Base-by-base conservation (phyloP, 352 stramenopile genomes). In the Phytophthora boehmeriae region DNA sequence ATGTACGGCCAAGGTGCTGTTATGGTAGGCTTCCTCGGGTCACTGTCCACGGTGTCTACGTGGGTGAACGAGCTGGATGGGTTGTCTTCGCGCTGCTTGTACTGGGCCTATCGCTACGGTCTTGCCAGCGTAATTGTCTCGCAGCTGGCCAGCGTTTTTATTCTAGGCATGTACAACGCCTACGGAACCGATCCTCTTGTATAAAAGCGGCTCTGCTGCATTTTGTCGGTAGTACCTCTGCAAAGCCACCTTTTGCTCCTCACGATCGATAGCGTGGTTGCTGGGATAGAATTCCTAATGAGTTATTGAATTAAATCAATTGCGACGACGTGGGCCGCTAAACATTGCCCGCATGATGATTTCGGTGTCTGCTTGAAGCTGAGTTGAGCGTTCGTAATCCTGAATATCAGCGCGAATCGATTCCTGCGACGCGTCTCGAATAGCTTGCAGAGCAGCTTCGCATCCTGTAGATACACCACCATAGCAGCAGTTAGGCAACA, bases 41-140 rank as follows among this genome's bases (percentile, higher is more conserved):
- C 80, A 27, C 69, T 90, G 25, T 90, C 80, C 34, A 90, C 80
- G 2, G 80, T 90, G 8, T 90, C 80, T 13, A 85, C 78, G 25
- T 90, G 80, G 80, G 68, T 88, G 25, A 76, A 85, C 51, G 80
- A 90, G 48, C 54, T 90, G 14, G 68, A 90, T 54, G 49, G 25
- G 25, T 66, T 90, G 20, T 75, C 74, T 20, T 83, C 74, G 13
- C 69, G 71, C 19, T 68, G 68, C 45, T 48, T 85, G 38, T 75
- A 69, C 19, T 86, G 63, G 55, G 76, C 78, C n/a, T 87, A 87
- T 43, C 72, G 72, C 39, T 87, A 87, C 23, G 77, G 71, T n/a
- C 10, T 83, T 6, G 48, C 46, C 36, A 87, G 77, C 44, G 50
- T 87, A 38, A 51, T 84, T 34, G 48, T 83, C 59, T 80, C 77